Evolutionary conservation across 768 basidiomycete species (phyloP).

Genomic region (Atractiella rhizophila): DNA sequence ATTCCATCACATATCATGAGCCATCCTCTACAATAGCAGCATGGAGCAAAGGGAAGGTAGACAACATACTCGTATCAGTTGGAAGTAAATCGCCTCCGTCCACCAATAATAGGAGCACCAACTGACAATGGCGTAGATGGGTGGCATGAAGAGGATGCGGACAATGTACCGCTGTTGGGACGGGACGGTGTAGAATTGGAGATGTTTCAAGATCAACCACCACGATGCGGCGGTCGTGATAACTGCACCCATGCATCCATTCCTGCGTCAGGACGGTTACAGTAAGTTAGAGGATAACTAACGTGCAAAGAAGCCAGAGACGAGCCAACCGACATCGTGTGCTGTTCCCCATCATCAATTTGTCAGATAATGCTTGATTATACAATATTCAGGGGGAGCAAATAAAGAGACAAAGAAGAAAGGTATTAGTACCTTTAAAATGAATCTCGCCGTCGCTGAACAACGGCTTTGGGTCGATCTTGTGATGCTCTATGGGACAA

Average conservation of each 20-base stretch:
- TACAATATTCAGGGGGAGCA: not conserved
- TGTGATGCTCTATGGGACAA: slow-evolving; percentile 21
- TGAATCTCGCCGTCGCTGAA: slow-evolving; percentile 37
- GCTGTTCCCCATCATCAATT: slow-evolving; percentile 23
- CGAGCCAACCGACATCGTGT: slow-evolving; percentile 48
- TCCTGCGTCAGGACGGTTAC: not conserved
- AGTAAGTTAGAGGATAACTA: not conserved
- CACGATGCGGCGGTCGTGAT: slow-evolving; percentile 34
- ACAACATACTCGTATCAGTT: slow-evolving; percentile 41
- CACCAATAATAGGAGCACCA: slow-evolving; percentile 34
- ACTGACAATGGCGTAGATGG: slow-evolving; percentile 43
- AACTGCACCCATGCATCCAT: slow-evolving; percentile 11
- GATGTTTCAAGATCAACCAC: slow-evolving; percentile 51
- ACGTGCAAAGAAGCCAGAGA: slow-evolving; percentile 33
- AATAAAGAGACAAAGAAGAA: not conserved
- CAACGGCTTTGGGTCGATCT: slow-evolving; percentile 31
- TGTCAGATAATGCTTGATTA: not conserved
- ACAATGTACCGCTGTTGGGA: slow-evolving; percentile 28
- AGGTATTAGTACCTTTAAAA: slow-evolving; percentile 32
- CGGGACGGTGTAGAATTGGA: slow-evolving; percentile 37
- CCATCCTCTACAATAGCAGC: too few relatives aligned
- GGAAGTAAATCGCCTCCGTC: slow-evolving; percentile 37
- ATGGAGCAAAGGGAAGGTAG: too few relatives aligned
- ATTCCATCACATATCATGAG: too few relatives aligned
- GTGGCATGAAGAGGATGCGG: slow-evolving; percentile 51